Conservation (phyloP, 2,329 filamentous ascomycete species). For the Thielaviopsis populi region DNA sequence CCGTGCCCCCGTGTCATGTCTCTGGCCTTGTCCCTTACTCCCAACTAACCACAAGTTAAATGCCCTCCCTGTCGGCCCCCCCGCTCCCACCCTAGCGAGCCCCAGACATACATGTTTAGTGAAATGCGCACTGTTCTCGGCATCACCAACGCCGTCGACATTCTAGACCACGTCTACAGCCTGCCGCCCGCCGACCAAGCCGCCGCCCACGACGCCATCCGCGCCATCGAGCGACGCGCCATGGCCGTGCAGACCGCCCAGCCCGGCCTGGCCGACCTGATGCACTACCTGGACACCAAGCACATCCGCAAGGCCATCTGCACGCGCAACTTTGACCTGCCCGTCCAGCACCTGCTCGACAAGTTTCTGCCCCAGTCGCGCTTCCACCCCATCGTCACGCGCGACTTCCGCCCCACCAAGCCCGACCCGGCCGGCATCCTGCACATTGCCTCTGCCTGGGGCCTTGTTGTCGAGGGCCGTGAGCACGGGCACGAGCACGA, state of each 20-base stretch:
- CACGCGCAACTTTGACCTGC: constrained; percentile 81
- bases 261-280: constrained; percentile 60
- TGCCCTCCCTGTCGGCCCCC: not conserved
- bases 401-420: constrained; percentile 72
- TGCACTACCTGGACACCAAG: constrained; percentile 62
- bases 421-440: constrained; percentile 77
- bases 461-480: constrained; percentile 26
- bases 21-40: not conserved
- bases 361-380: constrained; percentile 55
- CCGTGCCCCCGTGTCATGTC: too few species aligned
- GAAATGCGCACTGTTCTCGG: constrained; percentile 66
- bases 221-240: constrained; percentile 61
- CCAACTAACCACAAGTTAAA: not conserved
- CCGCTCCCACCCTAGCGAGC: constrained; percentile 40
- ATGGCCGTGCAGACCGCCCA: constrained; percentile 73
- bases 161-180: constrained; percentile 71
- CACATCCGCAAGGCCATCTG: constrained; percentile 68
- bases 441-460: constrained; percentile 70
- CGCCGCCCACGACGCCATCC: constrained; percentile 56
- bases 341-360: constrained; percentile 56
- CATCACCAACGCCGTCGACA: constrained; percentile 62
- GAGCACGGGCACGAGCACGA: constrained; percentile 17
- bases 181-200: constrained; percentile 48
- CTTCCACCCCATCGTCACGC: constrained; percentile 69
- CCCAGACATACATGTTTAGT: constrained; percentile 89